phyloP scores from a whole-genome alignment of 495 filamentous ascomycete genomes.

The Penicillium ochrochloron region DNA sequence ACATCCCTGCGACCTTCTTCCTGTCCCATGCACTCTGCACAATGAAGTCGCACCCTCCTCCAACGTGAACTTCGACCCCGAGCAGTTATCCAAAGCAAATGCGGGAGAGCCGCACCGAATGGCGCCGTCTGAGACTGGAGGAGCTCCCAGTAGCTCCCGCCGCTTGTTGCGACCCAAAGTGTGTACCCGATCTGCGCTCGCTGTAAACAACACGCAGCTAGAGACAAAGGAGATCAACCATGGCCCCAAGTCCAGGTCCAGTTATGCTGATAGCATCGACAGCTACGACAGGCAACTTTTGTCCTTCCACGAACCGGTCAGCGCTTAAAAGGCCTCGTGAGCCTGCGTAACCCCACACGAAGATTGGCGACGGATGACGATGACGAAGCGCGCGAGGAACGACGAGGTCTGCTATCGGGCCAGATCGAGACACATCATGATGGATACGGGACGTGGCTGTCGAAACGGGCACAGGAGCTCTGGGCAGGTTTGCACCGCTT shows the following conservation, averaged over 20 bases:
- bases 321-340: slow-evolving; percentile 56
- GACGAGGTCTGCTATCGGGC: slow-evolving; percentile 45
- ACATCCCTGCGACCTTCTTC: background rate
- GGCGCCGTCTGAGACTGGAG: slow-evolving; percentile 29
- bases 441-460: slow-evolving; percentile 21
- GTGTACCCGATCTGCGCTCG: slow-evolving; percentile 18
- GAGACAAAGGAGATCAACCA: background rate
- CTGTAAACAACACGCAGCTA: background rate
- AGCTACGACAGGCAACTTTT: slow-evolving; percentile 60
- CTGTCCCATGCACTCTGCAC: slow-evolving; percentile 10
- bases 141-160: slow-evolving; percentile 43
- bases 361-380: slow-evolving; percentile 15
- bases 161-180: slow-evolving; percentile 48
- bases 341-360: slow-evolving; percentile 41
- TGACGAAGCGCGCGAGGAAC: slow-evolving; percentile 38
- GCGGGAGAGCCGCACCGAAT: slow-evolving; percentile 19
- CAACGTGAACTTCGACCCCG: slow-evolving; percentile 24
- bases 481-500: slow-evolving; percentile 41
- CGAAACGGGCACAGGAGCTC: slow-evolving; percentile 15
- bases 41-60: slow-evolving; percentile 17
- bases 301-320: slow-evolving; percentile 58
- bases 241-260: background rate
- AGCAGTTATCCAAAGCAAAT: slow-evolving; percentile 7
- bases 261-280: slow-evolving; percentile 17
- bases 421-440: slow-evolving; percentile 28